Conservation (phyloP, 768 basidiomycete genomes). For the Lactarius evosmus region DNA sequence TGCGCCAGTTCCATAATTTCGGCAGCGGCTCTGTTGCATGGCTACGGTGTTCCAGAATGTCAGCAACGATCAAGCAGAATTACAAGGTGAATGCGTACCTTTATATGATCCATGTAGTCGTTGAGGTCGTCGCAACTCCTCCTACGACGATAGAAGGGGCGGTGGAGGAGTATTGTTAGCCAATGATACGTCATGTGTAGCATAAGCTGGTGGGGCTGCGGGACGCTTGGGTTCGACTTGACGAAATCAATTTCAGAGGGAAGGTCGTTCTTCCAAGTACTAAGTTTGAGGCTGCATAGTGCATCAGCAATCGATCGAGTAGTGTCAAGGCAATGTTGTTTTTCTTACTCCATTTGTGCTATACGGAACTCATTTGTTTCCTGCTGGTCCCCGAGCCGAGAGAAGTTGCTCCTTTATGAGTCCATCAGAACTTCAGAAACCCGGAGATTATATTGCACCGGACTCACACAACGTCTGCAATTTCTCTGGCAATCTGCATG, state of each 20-base stretch:
- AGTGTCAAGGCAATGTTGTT: not conserved
- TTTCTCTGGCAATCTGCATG: slow-evolving; percentile 26
- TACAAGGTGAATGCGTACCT: slow-evolving; percentile 5
- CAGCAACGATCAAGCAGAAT: not conserved
- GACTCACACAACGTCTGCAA: slow-evolving; percentile 25
- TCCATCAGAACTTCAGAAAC: not conserved
- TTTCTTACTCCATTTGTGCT: slow-evolving; percentile 27
- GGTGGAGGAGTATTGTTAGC: slow-evolving; percentile 27
- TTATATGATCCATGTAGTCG: slow-evolving; percentile 21
- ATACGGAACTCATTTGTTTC: slow-evolving; percentile 24
- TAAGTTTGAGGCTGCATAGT: slow-evolving; percentile 22
- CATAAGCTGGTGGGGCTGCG: slow-evolving; percentile 28
- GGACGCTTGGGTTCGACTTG: slow-evolving; percentile 16
- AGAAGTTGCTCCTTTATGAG: slow-evolving; percentile 23
- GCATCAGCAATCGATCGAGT: not conserved
- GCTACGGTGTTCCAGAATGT: slow-evolving; percentile 11
- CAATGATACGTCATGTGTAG: slow-evolving; percentile 28
- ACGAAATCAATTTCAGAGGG: slow-evolving; percentile 23
- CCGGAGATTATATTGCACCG: not conserved
- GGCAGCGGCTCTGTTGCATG: slow-evolving; percentile 24
- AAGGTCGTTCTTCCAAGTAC: slow-evolving; percentile 26
- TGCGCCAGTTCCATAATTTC: slow-evolving; percentile 27
- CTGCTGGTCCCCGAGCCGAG: slow-evolving; percentile 19
- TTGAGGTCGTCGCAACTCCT: slow-evolving; percentile 16
- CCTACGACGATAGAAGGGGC: slow-evolving; percentile 27